Percentiles rank a stretch among this genome's conserved stretches.
Evolutionary conservation across 768 basidiomycete species (phyloP).

Genomic region (Lactifluus pinguis): DNA sequence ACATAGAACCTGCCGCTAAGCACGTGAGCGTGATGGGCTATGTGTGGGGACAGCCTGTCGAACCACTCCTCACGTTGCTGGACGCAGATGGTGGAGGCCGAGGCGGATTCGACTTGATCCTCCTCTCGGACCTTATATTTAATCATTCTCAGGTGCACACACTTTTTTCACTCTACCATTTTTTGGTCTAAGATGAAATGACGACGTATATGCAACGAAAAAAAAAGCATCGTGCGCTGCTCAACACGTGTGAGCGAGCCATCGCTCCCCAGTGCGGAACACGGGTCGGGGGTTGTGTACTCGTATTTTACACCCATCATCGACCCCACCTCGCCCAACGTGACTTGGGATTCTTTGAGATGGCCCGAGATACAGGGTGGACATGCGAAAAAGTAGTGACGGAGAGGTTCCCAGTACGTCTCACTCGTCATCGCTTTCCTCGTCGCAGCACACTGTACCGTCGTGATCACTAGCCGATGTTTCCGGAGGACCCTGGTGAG

Average conservation of each 20-base stretch:
- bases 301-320: slow-evolving; percentile 88
- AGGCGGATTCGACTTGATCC: slow-evolving; percentile 63
- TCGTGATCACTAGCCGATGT: slow-evolving; percentile 61
- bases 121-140: slow-evolving; percentile 90
- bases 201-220: background rate
- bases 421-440: background rate
- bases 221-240: slow-evolving; percentile 67
- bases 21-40: slow-evolving; percentile 44
- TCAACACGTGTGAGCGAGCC: slow-evolving; percentile 56
- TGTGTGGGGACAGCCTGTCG: slow-evolving; percentile 64
- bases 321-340: slow-evolving; percentile 73
- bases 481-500: slow-evolving; percentile 78
- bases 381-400: slow-evolving; percentile 58
- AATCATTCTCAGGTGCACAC: slow-evolving; percentile 78
- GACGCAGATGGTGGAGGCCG: slow-evolving; percentile 17
- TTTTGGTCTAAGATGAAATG: background rate
- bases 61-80: slow-evolving; percentile 33
- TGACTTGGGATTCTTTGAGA: slow-evolving; percentile 75
- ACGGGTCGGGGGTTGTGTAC: slow-evolving; percentile 29
- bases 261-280: slow-evolving; percentile 11
- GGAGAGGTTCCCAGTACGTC: slow-evolving; percentile 50
- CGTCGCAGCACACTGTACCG: background rate
- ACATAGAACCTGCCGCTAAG: slow-evolving; percentile 31
- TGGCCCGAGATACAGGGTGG: slow-evolving; percentile 61
- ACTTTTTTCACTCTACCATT: background rate